Base-by-base conservation (phyloP, 192 early-diverging fungal species). In the Helicostylum pulchrum region DNA sequence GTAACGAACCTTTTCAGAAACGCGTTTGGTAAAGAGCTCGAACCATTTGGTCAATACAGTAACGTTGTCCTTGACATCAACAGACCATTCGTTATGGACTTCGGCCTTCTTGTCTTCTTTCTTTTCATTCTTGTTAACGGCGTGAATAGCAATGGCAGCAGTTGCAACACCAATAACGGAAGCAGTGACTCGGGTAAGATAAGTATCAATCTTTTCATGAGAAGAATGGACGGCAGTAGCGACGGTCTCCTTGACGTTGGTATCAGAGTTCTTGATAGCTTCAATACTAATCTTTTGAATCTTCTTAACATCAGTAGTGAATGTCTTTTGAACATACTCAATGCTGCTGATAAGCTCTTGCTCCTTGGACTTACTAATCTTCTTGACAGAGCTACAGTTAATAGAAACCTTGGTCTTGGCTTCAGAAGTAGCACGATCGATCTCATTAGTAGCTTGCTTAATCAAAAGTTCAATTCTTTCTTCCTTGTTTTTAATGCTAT, bases 31-130 rank as follows among this genome's bases (percentile, higher is more conserved):
- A 30, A 64, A 50, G 21, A 42, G 36, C 12, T 64, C 36, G 36
- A 64, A 53, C 62, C 62, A 64, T 44, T 64, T 46, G 15, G 39
- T 49, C 7, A 64, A 26, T 0, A 64, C 39, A 23, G 20, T 34
- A 3, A 42, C 62, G n/a, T 64, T 64, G 6, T 64, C 62, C 8
- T 64, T 23, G 12, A 64, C 62, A 64, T 64, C 62, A 8, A 64
- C 51, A 64, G 50, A 34, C 62, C 49, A 64, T 44, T 53, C 57
- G 43, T 9, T 32, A 48, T 19, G 46, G 31, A 2, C 15, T 2
- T 17, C 30, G 7, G 42, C 12, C 1, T 14, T 42, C 20, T 59
- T 23, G 7, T 43, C 43, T 14, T 59, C 10, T 0, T 59, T 59
- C 57, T 59, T 64, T 15, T 39, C 23, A 11, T 52, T 50, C 36